These are phyloP conservation scores for Xylona heveae DNA, from an alignment of 495 filamentous ascomycete genomes.

Conservation along the genomic window DNA sequence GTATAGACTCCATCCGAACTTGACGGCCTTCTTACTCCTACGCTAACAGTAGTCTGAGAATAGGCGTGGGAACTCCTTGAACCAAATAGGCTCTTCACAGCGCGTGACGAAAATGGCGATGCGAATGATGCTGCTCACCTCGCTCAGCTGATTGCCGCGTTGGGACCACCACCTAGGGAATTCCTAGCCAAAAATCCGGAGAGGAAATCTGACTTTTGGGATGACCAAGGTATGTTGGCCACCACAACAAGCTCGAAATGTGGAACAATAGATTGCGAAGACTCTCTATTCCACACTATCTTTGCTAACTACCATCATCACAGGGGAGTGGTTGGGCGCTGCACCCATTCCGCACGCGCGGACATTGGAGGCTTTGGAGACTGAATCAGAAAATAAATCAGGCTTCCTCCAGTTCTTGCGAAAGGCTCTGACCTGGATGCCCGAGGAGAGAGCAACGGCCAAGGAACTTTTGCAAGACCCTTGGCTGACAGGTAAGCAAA, in stretches of 20 bases:
- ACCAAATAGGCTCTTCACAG: constrained; percentile 22
- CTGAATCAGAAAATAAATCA: too few relatives aligned
- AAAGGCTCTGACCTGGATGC: too few relatives aligned
- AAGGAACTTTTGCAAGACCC: too few relatives aligned
- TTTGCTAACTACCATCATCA: constrained; percentile 4
- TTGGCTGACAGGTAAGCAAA: constrained; percentile 10
- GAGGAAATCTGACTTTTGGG: constrained; percentile 12
- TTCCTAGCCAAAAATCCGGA: constrained; percentile 11
- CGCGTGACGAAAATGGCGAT: constrained; percentile 20
- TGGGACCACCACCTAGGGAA: constrained; percentile 28
- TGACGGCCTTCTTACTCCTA: too few relatives aligned
- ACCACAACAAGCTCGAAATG: neutral
- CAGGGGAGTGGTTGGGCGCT: constrained; percentile 11
- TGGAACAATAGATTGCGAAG: too few relatives aligned
- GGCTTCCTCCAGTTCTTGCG: too few relatives aligned
- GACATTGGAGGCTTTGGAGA: constrained; percentile 12
- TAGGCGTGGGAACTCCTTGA: constrained; percentile 31
- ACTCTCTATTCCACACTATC: too few relatives aligned
- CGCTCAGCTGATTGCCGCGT: constrained; percentile 22
- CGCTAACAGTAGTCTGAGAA: too few relatives aligned
- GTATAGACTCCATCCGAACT: constrained; percentile 8
- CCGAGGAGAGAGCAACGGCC: too few relatives aligned
- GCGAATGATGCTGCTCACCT: constrained; percentile 23
- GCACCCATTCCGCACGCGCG: constrained; percentile 12
- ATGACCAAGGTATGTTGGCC: constrained; percentile 10